phyloP scores from a whole-genome alignment of 1,284 basidiomycete genomes.

The Trametes polyzona region DNA sequence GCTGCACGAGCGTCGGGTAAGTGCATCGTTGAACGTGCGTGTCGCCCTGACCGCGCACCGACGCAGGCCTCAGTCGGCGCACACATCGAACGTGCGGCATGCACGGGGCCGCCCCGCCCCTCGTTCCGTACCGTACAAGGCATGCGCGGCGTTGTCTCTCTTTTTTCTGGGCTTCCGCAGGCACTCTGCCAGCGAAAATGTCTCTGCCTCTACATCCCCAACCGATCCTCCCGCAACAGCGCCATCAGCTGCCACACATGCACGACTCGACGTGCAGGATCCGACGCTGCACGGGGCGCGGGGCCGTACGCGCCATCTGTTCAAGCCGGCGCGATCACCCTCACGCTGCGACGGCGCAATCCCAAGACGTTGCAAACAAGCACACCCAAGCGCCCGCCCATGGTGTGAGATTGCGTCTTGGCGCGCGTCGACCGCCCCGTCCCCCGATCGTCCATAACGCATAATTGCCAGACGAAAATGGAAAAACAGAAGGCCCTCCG shows the following conservation, averaged over 20 bases:
- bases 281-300: neutral
- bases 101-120: neutral
- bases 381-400: neutral
- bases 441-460: neutral
- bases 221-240: neutral
- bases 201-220: neutral
- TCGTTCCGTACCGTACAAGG: neutral
- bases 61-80: neutral
- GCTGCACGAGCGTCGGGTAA: neutral
- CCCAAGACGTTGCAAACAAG: neutral
- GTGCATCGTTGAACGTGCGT: neutral
- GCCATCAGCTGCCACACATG: neutral
- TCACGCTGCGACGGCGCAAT: neutral
- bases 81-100: neutral
- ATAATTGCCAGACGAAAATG: too few species aligned
- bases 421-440: neutral
- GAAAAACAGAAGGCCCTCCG: too few species aligned
- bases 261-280: neutral
- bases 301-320: neutral
- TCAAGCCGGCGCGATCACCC: neutral
- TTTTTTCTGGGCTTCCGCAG: too few species aligned
- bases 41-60: neutral
- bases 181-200: too few species aligned
- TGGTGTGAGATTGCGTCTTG: slow-evolving; percentile 9
- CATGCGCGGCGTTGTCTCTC: too few species aligned